Evolutionary conservation across 768 basidiomycete genomes (phyloP).

Genomic region (Crepidotus variabilis): DNA sequence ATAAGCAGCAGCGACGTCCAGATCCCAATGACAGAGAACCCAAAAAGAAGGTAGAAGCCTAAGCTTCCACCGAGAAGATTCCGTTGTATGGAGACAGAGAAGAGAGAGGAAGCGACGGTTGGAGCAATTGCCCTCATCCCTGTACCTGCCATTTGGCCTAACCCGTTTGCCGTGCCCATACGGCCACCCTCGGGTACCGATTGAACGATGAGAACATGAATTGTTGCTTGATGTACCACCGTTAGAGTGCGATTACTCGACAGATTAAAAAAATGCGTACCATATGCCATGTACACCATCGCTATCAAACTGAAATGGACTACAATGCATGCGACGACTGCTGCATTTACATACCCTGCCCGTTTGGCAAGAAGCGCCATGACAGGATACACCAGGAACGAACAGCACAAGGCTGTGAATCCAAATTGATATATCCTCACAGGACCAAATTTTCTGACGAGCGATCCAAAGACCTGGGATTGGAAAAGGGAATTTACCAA

Average conservation of each 20-base stretch:
- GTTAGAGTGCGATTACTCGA: not conserved
- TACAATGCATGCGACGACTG: conserved; percentile 26
- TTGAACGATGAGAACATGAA: conserved; percentile 41
- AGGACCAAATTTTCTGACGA: conserved; percentile 52
- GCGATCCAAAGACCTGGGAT: conserved; percentile 43
- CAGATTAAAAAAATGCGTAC: conserved; percentile 19
- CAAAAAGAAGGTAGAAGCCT: conserved; percentile 34
- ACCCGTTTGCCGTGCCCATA: conserved; percentile 50
- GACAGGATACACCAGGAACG: conserved; percentile 30
- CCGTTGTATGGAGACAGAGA: conserved; percentile 45
- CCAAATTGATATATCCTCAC: conserved; percentile 37
- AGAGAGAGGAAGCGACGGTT: conserved; percentile 52
- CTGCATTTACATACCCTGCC: conserved; percentile 28
- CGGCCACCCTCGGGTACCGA: conserved; percentile 35
- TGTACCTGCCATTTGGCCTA: conserved; percentile 51
- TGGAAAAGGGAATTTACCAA: conserved; percentile 53
- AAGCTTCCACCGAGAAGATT: conserved; percentile 43
- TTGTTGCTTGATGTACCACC: conserved; percentile 34
- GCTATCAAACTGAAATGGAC: conserved; percentile 29
- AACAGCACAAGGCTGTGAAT: conserved; percentile 25
- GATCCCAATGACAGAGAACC: conserved; percentile 22
- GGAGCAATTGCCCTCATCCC: conserved; percentile 50
- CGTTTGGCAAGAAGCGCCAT: conserved; percentile 28
- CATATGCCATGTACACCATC: conserved; percentile 28
- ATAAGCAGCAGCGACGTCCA: conserved; percentile 20